Base-by-base conservation (phyloP, 768 basidiomycete genomes). In the Dentipellis sp. region DNA sequence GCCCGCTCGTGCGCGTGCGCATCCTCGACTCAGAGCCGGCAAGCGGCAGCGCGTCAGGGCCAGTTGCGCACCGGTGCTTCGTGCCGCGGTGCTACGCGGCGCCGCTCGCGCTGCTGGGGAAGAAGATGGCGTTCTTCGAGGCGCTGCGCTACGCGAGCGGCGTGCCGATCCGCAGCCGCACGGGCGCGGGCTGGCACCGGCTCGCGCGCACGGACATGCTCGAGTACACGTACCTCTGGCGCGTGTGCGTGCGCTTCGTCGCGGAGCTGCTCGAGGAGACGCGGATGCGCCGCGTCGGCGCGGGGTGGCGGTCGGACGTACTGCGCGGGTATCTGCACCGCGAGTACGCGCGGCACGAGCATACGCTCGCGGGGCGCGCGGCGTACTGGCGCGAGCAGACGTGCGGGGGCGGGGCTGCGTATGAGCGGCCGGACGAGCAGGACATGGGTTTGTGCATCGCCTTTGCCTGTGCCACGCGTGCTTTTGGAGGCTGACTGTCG, bases 71-170 rank as follows among this genome's bases (percentile, higher is more conserved):
- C 45, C 12, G 17, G 17, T 60, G 59, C 47, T 38, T 37, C 7
- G 37, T 59, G 45, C 59, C 59, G 11, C 40, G 54, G 42, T 49
- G 17, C 46, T 60, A 60, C 23, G 59, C 59, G 39, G 14, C 48
- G 21, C 59, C 59, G 11, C 47, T 60, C n/a, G 54, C 52, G 46
- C 39, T 60, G 22, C 23, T 59, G 21, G 59, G 59, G 48, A 60
- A 60, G 4, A 29, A 50, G 1, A 34, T 60, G 3, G 40, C 54
- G n/a, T 60, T 42, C 34, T 37, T 34, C 54, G 59, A 60, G 46
- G 57, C 57, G 8, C 54, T 52, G 21, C 58, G 54, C 39, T 9
- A 1, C 16, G 46, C 53, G 42, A 45, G 42, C 34, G 59, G 59
- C 40, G 34, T n/a, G n/a, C n/a, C 38, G 35, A 39, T 56, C 1